A percentile compares a stretch with the other conserved stretches of the same genome.
phyloP scores from a whole-genome alignment of 768 basidiomycete genomes.

The Phanerochaete sordida region DNA sequence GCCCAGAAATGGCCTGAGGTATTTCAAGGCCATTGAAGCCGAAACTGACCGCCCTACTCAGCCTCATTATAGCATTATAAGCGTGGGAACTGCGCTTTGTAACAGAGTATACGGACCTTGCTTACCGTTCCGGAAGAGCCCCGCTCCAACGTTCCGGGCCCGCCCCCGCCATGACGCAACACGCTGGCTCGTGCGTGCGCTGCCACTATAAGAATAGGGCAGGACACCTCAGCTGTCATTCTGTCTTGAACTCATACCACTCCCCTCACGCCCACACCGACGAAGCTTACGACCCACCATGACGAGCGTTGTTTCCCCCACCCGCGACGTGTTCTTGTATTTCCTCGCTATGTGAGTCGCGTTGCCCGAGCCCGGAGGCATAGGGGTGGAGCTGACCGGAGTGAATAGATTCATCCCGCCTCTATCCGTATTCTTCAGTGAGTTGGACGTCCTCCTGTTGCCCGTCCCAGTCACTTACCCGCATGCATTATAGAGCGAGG shows the following conservation, averaged over 20 bases:
- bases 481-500: slow-evolving; percentile 20
- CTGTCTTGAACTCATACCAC: background rate
- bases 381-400: background rate
- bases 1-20: no score
- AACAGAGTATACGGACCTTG: no score
- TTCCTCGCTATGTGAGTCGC: slow-evolving; percentile 30
- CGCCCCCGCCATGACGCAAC: background rate
- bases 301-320: slow-evolving; percentile 17
- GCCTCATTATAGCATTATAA: background rate
- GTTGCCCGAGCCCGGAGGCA: background rate
- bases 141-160: background rate
- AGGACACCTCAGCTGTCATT: background rate
- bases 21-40: no score
- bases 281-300: slow-evolving; percentile 4
- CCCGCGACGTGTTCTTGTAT: slow-evolving; percentile 25
- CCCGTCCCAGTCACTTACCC: background rate
- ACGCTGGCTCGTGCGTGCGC: background rate
- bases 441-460: slow-evolving; percentile 6
- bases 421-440: slow-evolving; percentile 29
- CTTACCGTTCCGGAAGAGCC: background rate
- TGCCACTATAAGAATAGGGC: background rate
- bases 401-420: slow-evolving; percentile 29
- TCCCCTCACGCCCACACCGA: background rate
- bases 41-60: no score
- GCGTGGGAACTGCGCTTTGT: background rate